Evolutionary conservation across 768 basidiomycete species (phyloP).

Genomic region (Tricholoma matsutake): DNA sequence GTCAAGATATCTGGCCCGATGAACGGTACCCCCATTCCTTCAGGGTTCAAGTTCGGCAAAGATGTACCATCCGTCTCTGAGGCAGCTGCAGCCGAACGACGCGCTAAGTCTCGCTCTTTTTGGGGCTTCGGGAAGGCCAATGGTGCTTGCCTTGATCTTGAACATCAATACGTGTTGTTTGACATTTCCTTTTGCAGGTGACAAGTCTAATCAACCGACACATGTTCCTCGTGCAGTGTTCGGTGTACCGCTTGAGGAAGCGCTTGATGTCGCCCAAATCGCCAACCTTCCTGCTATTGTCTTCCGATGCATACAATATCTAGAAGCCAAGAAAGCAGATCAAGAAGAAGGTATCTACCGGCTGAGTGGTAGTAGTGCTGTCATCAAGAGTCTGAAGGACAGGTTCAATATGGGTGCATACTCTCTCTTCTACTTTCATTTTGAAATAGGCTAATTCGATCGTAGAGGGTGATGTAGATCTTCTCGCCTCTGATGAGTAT

Average conservation of each 20-base stretch:
- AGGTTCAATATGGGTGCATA: constrained; percentile 80
- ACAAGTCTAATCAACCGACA: constrained; percentile 33
- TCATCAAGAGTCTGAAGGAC: constrained; percentile 91
- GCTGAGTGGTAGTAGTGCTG: constrained; percentile 89
- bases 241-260: constrained; percentile 82
- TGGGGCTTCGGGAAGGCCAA: constrained; percentile 84
- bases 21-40: constrained; percentile 80
- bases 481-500: constrained; percentile 83
- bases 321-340: constrained; percentile 91
- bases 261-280: constrained; percentile 85
- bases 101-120: constrained; percentile 89
- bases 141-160: constrained; percentile 30
- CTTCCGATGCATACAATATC: constrained; percentile 92
- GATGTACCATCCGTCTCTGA: constrained; percentile 45
- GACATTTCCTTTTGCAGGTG: constrained; percentile 22
- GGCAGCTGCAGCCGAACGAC: constrained; percentile 74
- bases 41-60: constrained; percentile 87
- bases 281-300: constrained; percentile 91
- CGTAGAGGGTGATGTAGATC: constrained; percentile 93
- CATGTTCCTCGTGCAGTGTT: constrained; percentile 75
- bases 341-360: constrained; percentile 98
- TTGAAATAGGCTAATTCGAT: constrained; percentile 8
- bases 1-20: constrained; percentile 90
- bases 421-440: constrained; percentile 8
- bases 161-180: constrained; percentile 10